Evolutionary conservation across 257 asterid genomes (phyloP).

Genomic region (Petrea volubilis): DNA sequence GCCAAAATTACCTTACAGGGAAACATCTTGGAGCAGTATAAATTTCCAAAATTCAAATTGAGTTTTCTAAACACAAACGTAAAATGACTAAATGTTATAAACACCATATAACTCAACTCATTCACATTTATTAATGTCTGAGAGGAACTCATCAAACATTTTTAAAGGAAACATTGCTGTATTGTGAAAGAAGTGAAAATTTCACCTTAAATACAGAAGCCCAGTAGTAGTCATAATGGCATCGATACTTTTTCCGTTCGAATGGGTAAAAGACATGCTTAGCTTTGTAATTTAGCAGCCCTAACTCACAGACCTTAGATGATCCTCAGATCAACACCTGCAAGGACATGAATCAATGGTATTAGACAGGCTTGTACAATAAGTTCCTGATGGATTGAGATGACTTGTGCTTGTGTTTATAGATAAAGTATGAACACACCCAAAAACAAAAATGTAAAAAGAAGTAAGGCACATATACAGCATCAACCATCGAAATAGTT

Average conservation of each 20-base stretch:
- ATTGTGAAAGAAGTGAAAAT: slow-evolving; percentile 14
- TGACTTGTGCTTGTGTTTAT: neutral
- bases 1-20: neutral
- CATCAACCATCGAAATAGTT: slow-evolving; percentile 4
- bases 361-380: neutral
- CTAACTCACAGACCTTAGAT: slow-evolving; percentile 95
- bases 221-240: slow-evolving; percentile 97
- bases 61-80: neutral
- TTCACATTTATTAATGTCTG: neutral
- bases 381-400: neutral
- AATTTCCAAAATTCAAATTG: neutral
- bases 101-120: neutral
- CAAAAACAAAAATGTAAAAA: slow-evolving; percentile 6
- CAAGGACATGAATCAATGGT: slow-evolving; percentile 22
- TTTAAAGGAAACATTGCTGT: neutral
- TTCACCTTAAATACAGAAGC: slow-evolving; percentile 94
- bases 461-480: neutral
- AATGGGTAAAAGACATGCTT: slow-evolving; percentile 79
- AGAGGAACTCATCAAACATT: slow-evolving; percentile 8
- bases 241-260: slow-evolving; percentile 77
- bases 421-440: neutral
- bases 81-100: slow-evolving; percentile 3
- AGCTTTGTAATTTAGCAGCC: slow-evolving; percentile 83
- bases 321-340: slow-evolving; percentile 97
- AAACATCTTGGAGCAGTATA: neutral